Percentiles rank a stretch among this genome's conserved stretches.
Conservation (phyloP, 441 rosid species). For the Aleurites moluccanus region DNA sequence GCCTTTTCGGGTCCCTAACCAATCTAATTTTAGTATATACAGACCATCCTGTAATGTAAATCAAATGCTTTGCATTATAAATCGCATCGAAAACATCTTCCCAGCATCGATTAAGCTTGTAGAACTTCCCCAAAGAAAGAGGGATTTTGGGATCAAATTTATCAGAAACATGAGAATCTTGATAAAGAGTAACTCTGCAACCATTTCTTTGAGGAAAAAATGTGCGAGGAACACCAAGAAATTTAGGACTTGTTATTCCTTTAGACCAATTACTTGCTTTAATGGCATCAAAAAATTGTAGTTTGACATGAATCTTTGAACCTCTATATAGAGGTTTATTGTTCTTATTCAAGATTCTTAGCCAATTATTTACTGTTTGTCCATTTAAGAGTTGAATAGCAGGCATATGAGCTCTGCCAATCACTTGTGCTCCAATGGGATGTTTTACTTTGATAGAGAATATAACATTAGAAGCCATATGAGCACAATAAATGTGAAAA, state of each 20-base stretch:
- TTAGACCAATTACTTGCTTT: slow-evolving; percentile 26
- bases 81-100: slow-evolving; percentile 82
- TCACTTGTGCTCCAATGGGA: slow-evolving; percentile 28
- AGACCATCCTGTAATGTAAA: slow-evolving; percentile 97
- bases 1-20: slow-evolving; percentile 71
- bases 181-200: slow-evolving; percentile 42
- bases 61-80: slow-evolving; percentile 62
- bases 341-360: slow-evolving; percentile 19
- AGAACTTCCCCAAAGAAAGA: slow-evolving; percentile 17
- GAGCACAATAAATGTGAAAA: slow-evolving; percentile 37
- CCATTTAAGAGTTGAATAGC: slow-evolving; percentile 24
- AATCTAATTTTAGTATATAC: slow-evolving; percentile 73
- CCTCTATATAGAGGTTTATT: slow-evolving; percentile 19
- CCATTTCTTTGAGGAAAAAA: slow-evolving; percentile 37
- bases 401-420: slow-evolving; percentile 37
- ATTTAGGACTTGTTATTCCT: slow-evolving; percentile 31
- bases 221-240: slow-evolving; percentile 37
- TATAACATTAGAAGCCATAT: slow-evolving; percentile 27
- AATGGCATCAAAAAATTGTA: slow-evolving; percentile 32
- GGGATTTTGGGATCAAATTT: slow-evolving; percentile 24
- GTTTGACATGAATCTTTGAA: slow-evolving; percentile 34
- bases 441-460: slow-evolving; percentile 35
- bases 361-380: slow-evolving; percentile 25
- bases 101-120: slow-evolving; percentile 36
- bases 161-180: slow-evolving; percentile 40